These are phyloP conservation scores for Colletotrichum shisoi DNA, from an alignment of 2,329 filamentous ascomycete species.

Conservation along the genomic window DNA sequence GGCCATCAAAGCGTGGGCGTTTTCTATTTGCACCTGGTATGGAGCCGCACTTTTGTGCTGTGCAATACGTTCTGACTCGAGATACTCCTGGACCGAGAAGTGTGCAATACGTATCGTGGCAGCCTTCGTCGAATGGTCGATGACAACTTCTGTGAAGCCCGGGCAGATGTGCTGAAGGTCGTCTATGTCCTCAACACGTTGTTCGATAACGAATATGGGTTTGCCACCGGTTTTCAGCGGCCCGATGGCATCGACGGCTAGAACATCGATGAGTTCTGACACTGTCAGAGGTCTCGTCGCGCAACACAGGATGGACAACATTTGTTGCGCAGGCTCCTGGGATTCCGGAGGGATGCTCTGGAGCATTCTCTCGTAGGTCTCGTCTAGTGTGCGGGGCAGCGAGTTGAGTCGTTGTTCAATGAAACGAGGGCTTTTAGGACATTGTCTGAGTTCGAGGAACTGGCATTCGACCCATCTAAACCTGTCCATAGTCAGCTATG, in stretches of 20 bases:
- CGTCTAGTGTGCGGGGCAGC: slow-evolving; percentile 43
- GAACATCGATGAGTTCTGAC: slow-evolving; percentile 10
- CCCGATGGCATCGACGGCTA: not conserved
- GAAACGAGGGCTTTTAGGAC: not conserved
- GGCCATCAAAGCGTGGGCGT: not conserved
- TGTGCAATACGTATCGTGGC: slow-evolving; percentile 5
- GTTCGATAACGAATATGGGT: not conserved
- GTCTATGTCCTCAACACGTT: not conserved
- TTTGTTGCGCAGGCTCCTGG: not conserved
- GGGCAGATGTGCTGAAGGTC: slow-evolving; percentile 9
- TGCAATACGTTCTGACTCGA: not conserved
- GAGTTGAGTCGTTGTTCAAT: slow-evolving; percentile 30
- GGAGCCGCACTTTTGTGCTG: not conserved
- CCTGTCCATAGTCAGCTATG: not conserved
- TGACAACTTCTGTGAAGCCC: not conserved
- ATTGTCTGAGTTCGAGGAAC: not conserved
- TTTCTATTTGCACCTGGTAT: not conserved
- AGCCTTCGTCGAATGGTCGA: not conserved
- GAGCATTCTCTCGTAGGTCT: slow-evolving; percentile 43
- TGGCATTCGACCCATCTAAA: slow-evolving; percentile 6
- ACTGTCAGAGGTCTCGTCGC: slow-evolving; percentile 6
- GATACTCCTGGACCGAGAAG: slow-evolving; percentile 24
- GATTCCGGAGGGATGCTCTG: not conserved
- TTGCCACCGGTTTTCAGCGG: not conserved
- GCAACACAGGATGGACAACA: slow-evolving; percentile 8